Evolutionary conservation across 1,139 yeast species (phyloP).

Genomic region (Magnusiomyces tetraspermus): DNA sequence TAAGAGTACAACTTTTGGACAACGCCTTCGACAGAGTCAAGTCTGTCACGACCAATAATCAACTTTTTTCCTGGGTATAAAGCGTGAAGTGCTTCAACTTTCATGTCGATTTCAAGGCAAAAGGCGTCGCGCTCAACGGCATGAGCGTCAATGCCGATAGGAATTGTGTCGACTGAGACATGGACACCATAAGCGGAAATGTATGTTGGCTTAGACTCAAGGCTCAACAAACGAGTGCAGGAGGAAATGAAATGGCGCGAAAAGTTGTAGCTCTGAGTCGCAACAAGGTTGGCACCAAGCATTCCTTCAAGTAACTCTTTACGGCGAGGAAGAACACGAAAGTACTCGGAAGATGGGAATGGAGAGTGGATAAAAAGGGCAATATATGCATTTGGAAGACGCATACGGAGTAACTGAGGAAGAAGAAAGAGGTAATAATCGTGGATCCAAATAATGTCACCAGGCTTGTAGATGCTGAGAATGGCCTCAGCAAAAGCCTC

Average conservation of each 20-base stretch:
- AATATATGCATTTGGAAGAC: slow-evolving; percentile 67
- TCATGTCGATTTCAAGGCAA: slow-evolving; percentile 36
- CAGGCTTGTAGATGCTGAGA: slow-evolving; percentile 64
- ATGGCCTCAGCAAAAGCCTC: slow-evolving; percentile 82
- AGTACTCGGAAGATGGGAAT: slow-evolving; percentile 93
- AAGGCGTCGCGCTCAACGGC: slow-evolving; percentile 43
- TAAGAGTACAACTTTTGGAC: slow-evolving; percentile 93
- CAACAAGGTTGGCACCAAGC: slow-evolving; percentile 79
- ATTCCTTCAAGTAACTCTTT: slow-evolving; percentile 77
- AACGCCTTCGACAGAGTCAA: slow-evolving; percentile 92
- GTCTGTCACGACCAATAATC: slow-evolving; percentile 90
- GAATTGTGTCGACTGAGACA: slow-evolving; percentile 63
- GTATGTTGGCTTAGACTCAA: slow-evolving; percentile 40
- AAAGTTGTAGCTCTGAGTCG: slow-evolving; percentile 79
- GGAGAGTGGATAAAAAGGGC: slow-evolving; percentile 59
- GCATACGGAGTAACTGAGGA: slow-evolving; percentile 81
- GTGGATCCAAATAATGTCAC: slow-evolving; percentile 92
- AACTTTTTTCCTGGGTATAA: slow-evolving; percentile 68
- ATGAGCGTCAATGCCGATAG: slow-evolving; percentile 76
- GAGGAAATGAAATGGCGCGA: slow-evolving; percentile 87
- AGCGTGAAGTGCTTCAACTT: slow-evolving; percentile 45
- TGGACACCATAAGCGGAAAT: slow-evolving; percentile 71
- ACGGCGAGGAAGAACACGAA: slow-evolving; percentile 78
- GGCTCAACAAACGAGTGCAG: slow-evolving; percentile 37
- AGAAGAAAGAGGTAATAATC: slow-evolving; percentile 78